phyloP scores from a whole-genome alignment of 2,329 filamentous ascomycete species.

The Colletotrichum lini region DNA sequence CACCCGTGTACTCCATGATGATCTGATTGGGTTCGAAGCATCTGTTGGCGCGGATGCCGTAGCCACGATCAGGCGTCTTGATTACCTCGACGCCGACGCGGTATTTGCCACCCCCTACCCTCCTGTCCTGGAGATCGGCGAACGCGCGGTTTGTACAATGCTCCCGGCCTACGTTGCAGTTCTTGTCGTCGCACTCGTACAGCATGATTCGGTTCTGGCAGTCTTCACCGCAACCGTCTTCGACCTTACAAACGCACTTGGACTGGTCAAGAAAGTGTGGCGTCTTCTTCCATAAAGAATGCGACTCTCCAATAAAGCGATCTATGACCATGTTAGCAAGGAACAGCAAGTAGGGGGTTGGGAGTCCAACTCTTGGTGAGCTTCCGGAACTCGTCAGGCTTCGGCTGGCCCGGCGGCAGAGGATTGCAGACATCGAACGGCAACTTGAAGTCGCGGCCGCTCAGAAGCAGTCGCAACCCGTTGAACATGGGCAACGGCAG shows the following conservation, averaged over 20 bases:
- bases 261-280: constrained; percentile 81
- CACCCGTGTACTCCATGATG: constrained; percentile 98
- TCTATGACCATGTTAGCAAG: constrained; percentile 59
- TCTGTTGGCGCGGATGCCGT: constrained; percentile 91
- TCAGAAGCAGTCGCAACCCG: constrained; percentile 78
- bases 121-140: constrained; percentile 81
- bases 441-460: constrained; percentile 86
- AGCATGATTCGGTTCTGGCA: constrained; percentile 98
- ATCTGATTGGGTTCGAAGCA: constrained; percentile 92
- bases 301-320: constrained; percentile 88
- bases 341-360: background rate
- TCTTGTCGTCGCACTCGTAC: constrained; percentile 93
- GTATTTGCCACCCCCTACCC: constrained; percentile 85
- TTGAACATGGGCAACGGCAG: constrained; percentile 86
- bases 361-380: constrained; percentile 84
- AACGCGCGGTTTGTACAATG: constrained; percentile 91
- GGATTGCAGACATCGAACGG: constrained; percentile 93
- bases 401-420: constrained; percentile 86
- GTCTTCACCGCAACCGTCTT: constrained; percentile 87
- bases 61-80: constrained; percentile 89
- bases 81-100: constrained; percentile 95
- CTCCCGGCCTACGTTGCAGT: constrained; percentile 84
- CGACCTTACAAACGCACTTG: constrained; percentile 82
- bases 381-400: constrained; percentile 93
- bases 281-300: constrained; percentile 85